Evolutionary conservation across 1,139 yeast genomes (phyloP), one percentile per base, ranked within the genome.

Genomic region (Kluyveromyces marxianus): DNA sequence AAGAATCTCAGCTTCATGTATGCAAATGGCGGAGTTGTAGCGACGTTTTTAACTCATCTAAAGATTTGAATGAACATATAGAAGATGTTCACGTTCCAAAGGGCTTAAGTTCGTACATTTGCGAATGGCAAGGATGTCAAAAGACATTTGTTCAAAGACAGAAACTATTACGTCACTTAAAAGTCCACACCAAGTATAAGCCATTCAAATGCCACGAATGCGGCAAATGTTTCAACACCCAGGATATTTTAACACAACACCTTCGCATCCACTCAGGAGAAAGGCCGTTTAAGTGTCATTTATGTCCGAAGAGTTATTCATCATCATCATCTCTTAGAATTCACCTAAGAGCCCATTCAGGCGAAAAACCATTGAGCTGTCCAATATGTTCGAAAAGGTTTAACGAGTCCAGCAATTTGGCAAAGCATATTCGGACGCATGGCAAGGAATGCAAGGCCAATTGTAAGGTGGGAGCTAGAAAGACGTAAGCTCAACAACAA

Each of bases 261-360:
- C 64, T 76, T 66, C 71, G 98, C 41, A 81, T 79, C 0, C 98
- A 92, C 62, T 84, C 96, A 1, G 97, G 97, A 3, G 97, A 85
- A 52, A 86, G 85, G 61, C 97, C 97, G 1, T 75, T 56, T 46
- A 66, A 69, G 50, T 89, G 97, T 65, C 64, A 71, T 3, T 63
- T 75, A 1, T 89, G 97, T 63, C 79, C 78, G 6, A 78, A 82
- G 48, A 63, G 71, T 24, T 89, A 90, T 67, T 74, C 80, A 2
- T 76, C 79, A 2, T 67, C 76, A 29, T 71, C 79, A 7, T 78
- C 81, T 4, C 58, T 77, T 31, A 70, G 75, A 10, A 78, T 78
- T 6, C 98, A 92, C 67, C 62, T 77, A 58, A 70, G 98, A 45
- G 81, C 79, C 0, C 98, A 92, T 61, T 86, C 96, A 0, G 98